Evolutionary conservation across 306 rosid species (phyloP), one percentile per base, ranked within the genome.

Genomic region (Prunus padus): DNA sequence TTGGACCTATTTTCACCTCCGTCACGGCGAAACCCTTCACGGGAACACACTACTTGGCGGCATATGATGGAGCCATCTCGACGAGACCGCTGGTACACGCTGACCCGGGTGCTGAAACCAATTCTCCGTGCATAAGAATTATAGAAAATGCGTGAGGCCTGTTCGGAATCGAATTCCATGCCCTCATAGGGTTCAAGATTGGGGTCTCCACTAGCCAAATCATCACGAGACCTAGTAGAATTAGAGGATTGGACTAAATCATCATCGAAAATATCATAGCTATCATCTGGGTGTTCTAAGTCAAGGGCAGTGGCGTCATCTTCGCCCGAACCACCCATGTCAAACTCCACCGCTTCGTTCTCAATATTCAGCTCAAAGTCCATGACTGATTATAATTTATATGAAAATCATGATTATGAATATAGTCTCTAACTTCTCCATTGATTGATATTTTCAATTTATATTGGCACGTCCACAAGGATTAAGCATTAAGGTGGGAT

Each of bases 151-250:
- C 88, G 84, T 3, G 88, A 82, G 71, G 82, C 76, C 54, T 76
- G 86, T 44, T 85, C 86, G 5, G 88, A 82, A 51, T 76, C 84
- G 60, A 85, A 85, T 40, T 82, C 86, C 86, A 85, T 81, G 4
- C 86, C 88, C 76, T 78, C 77, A 22, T 15, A 76, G 1, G 88
- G 86, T 25, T 81, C 88, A 33, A 76, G 74, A 76, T 55, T 76
- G 1, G 82, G 85, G 59, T 81, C 83, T 63, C 65, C 82, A 69
- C 69, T 6, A 26, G 6, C 25, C 19, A 57, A 7, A 50, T 57
- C 56, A 25, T 67, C 67, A 26, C 13, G 50, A 44, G 64, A 51
- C 23, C 73, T 22, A 69, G 76, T 31, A 26, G 76, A 65, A 44
- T 56, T 22, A 55, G 77, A 61, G 28, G 66, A 16, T 2, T 61